Base-by-base conservation (phyloP, 176 grass and related monocot species). In the Poa annua region DNA sequence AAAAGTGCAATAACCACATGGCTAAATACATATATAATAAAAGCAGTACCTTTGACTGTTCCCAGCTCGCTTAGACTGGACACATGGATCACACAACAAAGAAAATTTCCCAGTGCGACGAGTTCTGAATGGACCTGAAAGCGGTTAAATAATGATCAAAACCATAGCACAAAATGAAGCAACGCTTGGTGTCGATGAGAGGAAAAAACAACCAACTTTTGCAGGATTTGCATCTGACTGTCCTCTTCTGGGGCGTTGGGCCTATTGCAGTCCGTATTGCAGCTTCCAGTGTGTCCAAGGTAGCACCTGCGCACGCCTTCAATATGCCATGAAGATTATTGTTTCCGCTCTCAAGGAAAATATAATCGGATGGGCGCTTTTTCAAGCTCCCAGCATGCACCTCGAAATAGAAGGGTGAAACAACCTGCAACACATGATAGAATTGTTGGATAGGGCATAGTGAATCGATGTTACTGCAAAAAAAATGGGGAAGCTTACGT, bases 381-480 rank as follows among this genome's bases (percentile, higher is more conserved):
- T 94, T 94, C 25, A 81, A 72, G 47, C 92, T 94, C 57, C 92
- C 92, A 72, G 92, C 92, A 94, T 94, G 92, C 67, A 89, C 88
- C 84, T 94, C 89, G 26, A 94, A 94, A 17, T 89, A 77, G 78
- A 87, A 89, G 20, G 92, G 84, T 19, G 92, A 91, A 80, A 94
- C 87, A 26, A 77, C 84, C 92, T 94, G 85, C 77, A 66, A 85
- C 11, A 26, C 38, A 80, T 69, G 47, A 39, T 15, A 49, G 12
- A 76, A 76, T 80, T 51, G 50, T 68, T 60, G 7, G 10, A 51
- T 12, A 81, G 62, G 29, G n/a, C 41, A 42, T 68, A 62, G 50
- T 3, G 20, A 70, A 60, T 2, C 39, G 19, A 24, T 62, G 62
- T 66, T 61, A 48, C 7, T 22, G 56, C 32, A 77, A 42, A 42